These are phyloP conservation scores for Trichosanthes cucumerina DNA, from an alignment of 306 rosid genomes.

Conservation along the genomic window DNA sequence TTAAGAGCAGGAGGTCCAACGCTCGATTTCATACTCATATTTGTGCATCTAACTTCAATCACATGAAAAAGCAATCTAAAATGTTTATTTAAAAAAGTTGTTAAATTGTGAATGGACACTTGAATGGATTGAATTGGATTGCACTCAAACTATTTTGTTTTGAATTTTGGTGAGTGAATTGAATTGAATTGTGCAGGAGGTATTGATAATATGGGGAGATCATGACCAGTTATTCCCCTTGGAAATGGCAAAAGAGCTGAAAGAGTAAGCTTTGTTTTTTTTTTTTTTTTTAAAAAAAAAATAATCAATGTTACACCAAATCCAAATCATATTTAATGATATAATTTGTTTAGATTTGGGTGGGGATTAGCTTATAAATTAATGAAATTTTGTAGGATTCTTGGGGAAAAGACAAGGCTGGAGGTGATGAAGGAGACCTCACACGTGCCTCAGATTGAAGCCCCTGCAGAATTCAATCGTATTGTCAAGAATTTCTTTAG, in stretches of 20 bases:
- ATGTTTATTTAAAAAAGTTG: no score
- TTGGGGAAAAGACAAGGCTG: slow-evolving; percentile 45
- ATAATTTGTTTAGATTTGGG: background rate
- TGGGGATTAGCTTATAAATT: background rate
- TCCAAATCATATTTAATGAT: background rate
- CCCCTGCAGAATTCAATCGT: slow-evolving; percentile 47
- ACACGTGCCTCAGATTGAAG: slow-evolving; percentile 70
- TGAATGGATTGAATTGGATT: no score
- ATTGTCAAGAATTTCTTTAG: slow-evolving; percentile 41
- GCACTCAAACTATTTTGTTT: no score
- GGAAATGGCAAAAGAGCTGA: slow-evolving; percentile 54
- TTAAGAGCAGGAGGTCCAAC: no score
- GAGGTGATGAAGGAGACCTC: slow-evolving; percentile 65
- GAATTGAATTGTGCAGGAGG: slow-evolving; percentile 35
- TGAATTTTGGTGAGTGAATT: background rate
- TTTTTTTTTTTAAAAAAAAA: background rate
- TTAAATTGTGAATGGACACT: no score
- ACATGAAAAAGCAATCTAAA: no score
- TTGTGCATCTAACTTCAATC: no score
- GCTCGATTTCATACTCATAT: no score
- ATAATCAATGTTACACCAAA: background rate
- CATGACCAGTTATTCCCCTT: slow-evolving; percentile 62
- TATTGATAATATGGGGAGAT: slow-evolving; percentile 75
- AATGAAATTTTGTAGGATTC: slow-evolving; percentile 43
- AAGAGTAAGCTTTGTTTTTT: slow-evolving; percentile 30